A percentile compares a stretch with the other conserved stretches of the same genome.
Conservation (phyloP, 768 basidiomycete genomes). For the Boletus sp. region DNA sequence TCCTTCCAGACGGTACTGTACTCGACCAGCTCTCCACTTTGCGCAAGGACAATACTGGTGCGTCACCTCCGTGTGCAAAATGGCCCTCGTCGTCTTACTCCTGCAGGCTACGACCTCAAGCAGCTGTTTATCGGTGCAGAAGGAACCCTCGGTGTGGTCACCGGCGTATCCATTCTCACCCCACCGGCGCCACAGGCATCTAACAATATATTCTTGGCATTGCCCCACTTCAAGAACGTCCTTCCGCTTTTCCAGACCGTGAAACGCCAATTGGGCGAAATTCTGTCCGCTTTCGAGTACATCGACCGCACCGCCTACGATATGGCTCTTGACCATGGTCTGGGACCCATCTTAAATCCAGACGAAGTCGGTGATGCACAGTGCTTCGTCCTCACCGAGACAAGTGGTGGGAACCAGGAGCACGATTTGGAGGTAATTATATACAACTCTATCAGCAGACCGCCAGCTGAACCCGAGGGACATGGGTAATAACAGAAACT, state of each 20-base stretch:
- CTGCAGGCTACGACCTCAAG: constrained; percentile 90
- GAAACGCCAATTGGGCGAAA: constrained; percentile 85
- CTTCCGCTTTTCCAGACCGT: constrained; percentile 81
- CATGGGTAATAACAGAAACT: constrained; percentile 70
- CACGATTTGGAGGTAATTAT: constrained; percentile 85
- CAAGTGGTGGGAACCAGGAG: constrained; percentile 87
- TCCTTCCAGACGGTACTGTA: constrained; percentile 90
- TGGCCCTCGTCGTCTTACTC: not conserved
- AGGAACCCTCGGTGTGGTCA: constrained; percentile 94
- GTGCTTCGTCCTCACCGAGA: constrained; percentile 93
- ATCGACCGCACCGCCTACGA: constrained; percentile 87
- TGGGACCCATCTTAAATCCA: constrained; percentile 72
- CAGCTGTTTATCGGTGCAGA: constrained; percentile 98
- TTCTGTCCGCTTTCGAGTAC: constrained; percentile 96
- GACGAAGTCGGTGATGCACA: constrained; percentile 74
- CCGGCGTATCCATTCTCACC: constrained; percentile 91
- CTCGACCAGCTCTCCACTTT: constrained; percentile 86
- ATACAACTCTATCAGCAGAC: constrained; percentile 4
- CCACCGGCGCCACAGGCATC: constrained; percentile 79
- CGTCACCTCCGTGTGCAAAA: constrained; percentile 16
- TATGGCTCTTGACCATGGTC: constrained; percentile 78
- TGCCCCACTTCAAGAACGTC: constrained; percentile 84
- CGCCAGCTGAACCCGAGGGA: constrained; percentile 6
- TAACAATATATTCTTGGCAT: constrained; percentile 89
- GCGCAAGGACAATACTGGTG: constrained; percentile 97